These are phyloP conservation scores for Allium sativum DNA, from an alignment of 106 monocot genomes.

Conservation along the genomic window DNA sequence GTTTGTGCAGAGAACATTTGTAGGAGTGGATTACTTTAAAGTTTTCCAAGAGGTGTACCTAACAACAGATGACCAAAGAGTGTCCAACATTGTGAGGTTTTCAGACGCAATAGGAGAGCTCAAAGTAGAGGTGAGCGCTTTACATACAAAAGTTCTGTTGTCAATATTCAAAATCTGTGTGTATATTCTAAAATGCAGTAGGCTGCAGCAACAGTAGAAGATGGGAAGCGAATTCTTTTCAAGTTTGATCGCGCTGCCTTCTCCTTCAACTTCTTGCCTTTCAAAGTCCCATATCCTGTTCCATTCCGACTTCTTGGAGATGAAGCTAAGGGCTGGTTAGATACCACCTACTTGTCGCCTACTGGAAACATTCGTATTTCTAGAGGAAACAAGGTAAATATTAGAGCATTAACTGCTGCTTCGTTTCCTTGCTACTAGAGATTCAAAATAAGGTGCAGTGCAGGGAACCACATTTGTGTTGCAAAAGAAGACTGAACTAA, in stretches of 20 bases:
- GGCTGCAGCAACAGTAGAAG: constrained; percentile 79
- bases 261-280: constrained; percentile 88
- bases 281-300: constrained; percentile 95
- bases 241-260: constrained; percentile 90
- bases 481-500: constrained; percentile 71
- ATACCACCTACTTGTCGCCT: constrained; percentile 83
- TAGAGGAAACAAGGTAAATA: constrained; percentile 80
- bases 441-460: constrained; percentile 28
- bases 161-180: background rate
- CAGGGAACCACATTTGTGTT: constrained; percentile 97
- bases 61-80: constrained; percentile 73
- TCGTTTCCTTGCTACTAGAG: constrained; percentile 7
- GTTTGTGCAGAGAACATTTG: constrained; percentile 80
- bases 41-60: constrained; percentile 93
- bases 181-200: constrained; percentile 8
- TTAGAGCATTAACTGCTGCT: background rate
- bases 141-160: too few relatives aligned
- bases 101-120: constrained; percentile 92
- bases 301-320: constrained; percentile 94
- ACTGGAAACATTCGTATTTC: constrained; percentile 90
- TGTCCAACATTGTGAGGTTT: constrained; percentile 80
- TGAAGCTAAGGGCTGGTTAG: constrained; percentile 98
- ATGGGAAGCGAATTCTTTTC: constrained; percentile 77
- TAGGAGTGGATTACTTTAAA: constrained; percentile 79
- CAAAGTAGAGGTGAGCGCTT: constrained; percentile 74